Evolutionary conservation across 768 basidiomycete species (phyloP).

Genomic region (Gloeophyllum trabeum): DNA sequence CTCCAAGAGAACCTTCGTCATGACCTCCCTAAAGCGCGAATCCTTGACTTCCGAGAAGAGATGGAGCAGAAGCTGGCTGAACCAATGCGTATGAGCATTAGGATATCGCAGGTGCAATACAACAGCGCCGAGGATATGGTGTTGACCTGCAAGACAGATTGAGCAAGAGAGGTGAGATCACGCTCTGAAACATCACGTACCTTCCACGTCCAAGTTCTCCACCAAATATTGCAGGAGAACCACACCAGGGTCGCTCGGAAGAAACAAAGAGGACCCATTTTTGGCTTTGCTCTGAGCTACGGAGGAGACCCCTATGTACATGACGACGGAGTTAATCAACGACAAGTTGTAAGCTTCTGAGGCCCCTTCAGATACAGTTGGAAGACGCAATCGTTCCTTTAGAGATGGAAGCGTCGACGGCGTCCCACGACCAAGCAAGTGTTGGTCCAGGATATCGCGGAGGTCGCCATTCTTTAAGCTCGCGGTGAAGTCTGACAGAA

Average conservation of each 20-base stretch:
- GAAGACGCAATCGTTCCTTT: slow-evolving; percentile 60
- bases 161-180: slow-evolving; percentile 3
- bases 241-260: slow-evolving; percentile 74
- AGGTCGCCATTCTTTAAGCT: slow-evolving; percentile 76
- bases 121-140: slow-evolving; percentile 87
- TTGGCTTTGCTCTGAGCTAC: slow-evolving; percentile 82
- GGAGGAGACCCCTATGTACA: slow-evolving; percentile 92
- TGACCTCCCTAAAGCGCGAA: slow-evolving; percentile 69
- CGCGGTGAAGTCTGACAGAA: slow-evolving; percentile 84
- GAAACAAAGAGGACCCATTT: slow-evolving; percentile 75
- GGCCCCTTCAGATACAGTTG: slow-evolving; percentile 30
- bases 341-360: slow-evolving; percentile 74
- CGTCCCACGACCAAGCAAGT: slow-evolving; percentile 66
- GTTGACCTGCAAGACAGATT: slow-evolving; percentile 57
- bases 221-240: slow-evolving; percentile 76
- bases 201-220: slow-evolving; percentile 81
- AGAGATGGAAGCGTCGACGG: slow-evolving; percentile 66
- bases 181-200: slow-evolving; percentile 23
- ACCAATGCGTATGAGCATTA: slow-evolving; percentile 98
- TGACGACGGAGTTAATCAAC: slow-evolving; percentile 86
- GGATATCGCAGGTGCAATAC: slow-evolving; percentile 95
- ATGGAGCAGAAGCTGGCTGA: slow-evolving; percentile 81
- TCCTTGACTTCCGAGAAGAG: slow-evolving; percentile 75
- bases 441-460: slow-evolving; percentile 71
- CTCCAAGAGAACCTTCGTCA: slow-evolving; percentile 86